phyloP scores from a whole-genome alignment of 2,329 filamentous ascomycete genomes.

The Teratosphaeria destructans region DNA sequence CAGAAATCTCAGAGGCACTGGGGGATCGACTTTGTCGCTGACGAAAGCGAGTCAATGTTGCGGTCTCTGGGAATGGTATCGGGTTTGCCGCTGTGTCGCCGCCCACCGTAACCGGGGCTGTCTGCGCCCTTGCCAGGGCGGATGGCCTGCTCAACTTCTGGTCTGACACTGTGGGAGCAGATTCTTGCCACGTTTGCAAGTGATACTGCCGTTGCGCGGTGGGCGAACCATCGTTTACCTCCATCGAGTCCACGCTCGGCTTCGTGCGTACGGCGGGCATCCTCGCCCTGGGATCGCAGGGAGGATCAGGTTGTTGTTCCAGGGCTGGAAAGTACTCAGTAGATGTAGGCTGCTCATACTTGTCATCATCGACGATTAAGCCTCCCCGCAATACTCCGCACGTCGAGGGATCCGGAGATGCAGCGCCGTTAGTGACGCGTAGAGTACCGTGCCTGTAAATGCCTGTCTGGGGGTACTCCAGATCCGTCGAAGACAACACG shows the following conservation, averaged over 20 bases:
- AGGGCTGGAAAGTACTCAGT: neutral
- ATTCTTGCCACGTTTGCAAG: neutral
- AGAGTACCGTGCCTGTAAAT: constrained; percentile 33
- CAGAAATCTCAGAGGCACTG: constrained; percentile 13
- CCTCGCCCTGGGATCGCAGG: neutral
- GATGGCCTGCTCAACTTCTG: neutral
- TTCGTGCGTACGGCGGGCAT: neutral
- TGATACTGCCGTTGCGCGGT: neutral
- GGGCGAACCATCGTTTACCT: neutral
- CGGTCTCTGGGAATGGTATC: neutral
- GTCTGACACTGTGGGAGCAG: neutral
- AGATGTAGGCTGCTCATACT: neutral
- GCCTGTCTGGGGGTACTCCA: constrained; percentile 33
- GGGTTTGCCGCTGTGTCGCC: neutral
- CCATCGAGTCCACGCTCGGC: neutral
- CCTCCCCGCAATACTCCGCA: neutral
- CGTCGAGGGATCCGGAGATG: constrained; percentile 31
- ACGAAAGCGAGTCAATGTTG: constrained; percentile 8
- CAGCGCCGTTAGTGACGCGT: constrained; percentile 37
- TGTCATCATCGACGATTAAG: neutral
- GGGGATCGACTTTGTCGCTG: constrained; percentile 11
- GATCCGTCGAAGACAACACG: constrained; percentile 32
- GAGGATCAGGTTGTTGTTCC: neutral
- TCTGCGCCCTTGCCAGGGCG: neutral
- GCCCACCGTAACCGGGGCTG: neutral